Evolutionary conservation across 108 stramenopile genomes (phyloP).

Genomic region (Mediolabrus comicus): DNA sequence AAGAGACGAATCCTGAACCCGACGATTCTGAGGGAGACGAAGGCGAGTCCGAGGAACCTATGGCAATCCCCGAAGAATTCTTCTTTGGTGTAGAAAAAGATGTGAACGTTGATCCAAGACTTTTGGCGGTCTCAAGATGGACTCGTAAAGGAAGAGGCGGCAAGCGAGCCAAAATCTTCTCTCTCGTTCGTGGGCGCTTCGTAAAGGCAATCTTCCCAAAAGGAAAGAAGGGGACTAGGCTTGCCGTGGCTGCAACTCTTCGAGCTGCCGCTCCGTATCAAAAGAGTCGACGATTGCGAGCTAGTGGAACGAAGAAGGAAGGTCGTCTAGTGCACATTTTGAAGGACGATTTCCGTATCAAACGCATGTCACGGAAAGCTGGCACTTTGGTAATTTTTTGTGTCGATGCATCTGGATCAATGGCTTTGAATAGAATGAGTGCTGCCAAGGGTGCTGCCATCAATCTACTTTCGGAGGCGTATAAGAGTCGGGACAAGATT

Average conservation of each 20-base stretch:
- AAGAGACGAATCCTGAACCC: slow-evolving; percentile 35
- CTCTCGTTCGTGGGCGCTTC: slow-evolving; percentile 66
- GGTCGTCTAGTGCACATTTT: slow-evolving; percentile 52
- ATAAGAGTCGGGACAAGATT: slow-evolving; percentile 76
- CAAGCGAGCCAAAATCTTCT: slow-evolving; percentile 62
- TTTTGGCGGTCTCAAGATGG: slow-evolving; percentile 57
- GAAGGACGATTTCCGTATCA: slow-evolving; percentile 61
- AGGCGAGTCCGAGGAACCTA: slow-evolving; percentile 36
- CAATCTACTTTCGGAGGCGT: slow-evolving; percentile 63
- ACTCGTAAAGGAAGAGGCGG: slow-evolving; percentile 66
- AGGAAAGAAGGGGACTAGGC: slow-evolving; percentile 45
- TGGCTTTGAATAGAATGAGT: slow-evolving; percentile 85
- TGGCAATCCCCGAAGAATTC: slow-evolving; percentile 60
- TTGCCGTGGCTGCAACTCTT: slow-evolving; percentile 75
- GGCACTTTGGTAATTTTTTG: slow-evolving; percentile 78
- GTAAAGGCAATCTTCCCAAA: slow-evolving; percentile 65
- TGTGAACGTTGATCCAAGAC: slow-evolving; percentile 61
- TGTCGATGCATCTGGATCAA: slow-evolving; percentile 76
- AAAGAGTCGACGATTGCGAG: slow-evolving; percentile 43
- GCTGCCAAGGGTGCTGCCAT: slow-evolving; percentile 82
- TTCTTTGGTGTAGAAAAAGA: slow-evolving; percentile 59
- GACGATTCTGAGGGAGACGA: slow-evolving; percentile 46
- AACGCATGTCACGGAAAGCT: slow-evolving; percentile 76
- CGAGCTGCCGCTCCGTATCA: slow-evolving; percentile 78
- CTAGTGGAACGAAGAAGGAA: slow-evolving; percentile 44